Evolutionary conservation across 169 alveolate species (phyloP).

Genomic region (Plasmodium knowlesi): DNA sequence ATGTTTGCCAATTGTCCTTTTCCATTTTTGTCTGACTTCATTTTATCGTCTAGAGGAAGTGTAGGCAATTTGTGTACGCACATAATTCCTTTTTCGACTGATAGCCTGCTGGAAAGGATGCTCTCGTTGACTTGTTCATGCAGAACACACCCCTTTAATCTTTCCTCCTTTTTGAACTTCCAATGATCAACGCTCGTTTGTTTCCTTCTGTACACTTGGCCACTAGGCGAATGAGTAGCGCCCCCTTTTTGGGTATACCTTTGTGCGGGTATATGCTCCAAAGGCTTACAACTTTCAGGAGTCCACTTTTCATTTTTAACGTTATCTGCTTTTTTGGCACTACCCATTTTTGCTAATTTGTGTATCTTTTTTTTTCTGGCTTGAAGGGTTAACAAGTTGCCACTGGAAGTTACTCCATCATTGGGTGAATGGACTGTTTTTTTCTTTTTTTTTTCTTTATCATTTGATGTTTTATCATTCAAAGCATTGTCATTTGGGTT

Average conservation of each 20-base stretch:
- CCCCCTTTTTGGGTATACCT: not conserved
- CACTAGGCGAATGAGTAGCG: not conserved
- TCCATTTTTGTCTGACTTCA: not conserved
- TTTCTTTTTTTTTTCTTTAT: slow-evolving; percentile 10
- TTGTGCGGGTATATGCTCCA: not conserved
- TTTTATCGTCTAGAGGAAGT: not conserved
- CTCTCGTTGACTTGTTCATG: not conserved
- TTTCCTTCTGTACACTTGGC: not conserved
- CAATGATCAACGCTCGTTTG: not conserved
- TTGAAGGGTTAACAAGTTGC: not conserved
- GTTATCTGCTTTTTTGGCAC: not conserved
- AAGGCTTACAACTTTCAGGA: not conserved
- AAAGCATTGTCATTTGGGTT: not conserved
- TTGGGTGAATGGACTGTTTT: not conserved
- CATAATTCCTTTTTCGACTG: not conserved
- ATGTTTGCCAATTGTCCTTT: not conserved
- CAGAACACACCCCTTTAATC: not conserved
- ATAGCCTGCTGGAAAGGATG: not conserved
- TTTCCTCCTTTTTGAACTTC: slow-evolving; percentile 1
- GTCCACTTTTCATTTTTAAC: not conserved
- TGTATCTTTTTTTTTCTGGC: not conserved
- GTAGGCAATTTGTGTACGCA: not conserved
- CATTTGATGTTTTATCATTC: not conserved
- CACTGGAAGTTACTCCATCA: not conserved
- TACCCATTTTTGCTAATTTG: not conserved